Evolutionary conservation across 495 filamentous ascomycete genomes (phyloP), one percentile per base, ranked within the genome.

Genomic region (Gamarada debralockiae): DNA sequence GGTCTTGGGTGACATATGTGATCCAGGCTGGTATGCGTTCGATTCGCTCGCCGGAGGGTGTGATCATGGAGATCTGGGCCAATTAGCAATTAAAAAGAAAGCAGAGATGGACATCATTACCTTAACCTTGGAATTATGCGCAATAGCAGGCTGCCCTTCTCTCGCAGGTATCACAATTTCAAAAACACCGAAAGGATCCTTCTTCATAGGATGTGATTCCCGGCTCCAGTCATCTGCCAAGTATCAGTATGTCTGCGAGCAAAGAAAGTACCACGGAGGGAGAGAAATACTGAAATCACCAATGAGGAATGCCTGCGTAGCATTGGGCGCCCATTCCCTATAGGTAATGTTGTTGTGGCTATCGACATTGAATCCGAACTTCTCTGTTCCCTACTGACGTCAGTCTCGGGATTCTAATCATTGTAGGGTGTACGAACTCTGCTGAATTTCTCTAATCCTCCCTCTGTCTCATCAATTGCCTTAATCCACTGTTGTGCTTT

Each of bases 21-120:
- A 97, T 97, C 93, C 93, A 98, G 33, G 90, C 86, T 37, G 93
- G 93, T 33, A 97, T 71, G 53, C 93, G 81, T 65, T 97, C 93
- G 59, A 93, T 82, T 59, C 88, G 80, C 60, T 90, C 84, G 33
- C 85, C 86, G 18, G 74, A 80, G 41, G 87, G 89, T 10, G 87
- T 82, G 22, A 90, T 82, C 74, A 98, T 79, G 12, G 90, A 87
- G 46, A 96, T 88, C 92, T 96, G 56, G 6, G 25, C 25, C 44
- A 21, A 70, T 48, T 7, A 50, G 65, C 43, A 59, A 49, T 34
- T n/a, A 43, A 46, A 45, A 45, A 22, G 40, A 22, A 29, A 22
- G 36, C 20, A 25, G 27, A 23, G 27, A 29, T 24, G 53, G n/a
- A 40, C 43, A 14, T 52, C 34, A 56, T 44, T 71, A 90, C 91